phyloP scores from a whole-genome alignment of 2,329 filamentous ascomycete genomes.

The Cadophora luteo-olivacea region DNA sequence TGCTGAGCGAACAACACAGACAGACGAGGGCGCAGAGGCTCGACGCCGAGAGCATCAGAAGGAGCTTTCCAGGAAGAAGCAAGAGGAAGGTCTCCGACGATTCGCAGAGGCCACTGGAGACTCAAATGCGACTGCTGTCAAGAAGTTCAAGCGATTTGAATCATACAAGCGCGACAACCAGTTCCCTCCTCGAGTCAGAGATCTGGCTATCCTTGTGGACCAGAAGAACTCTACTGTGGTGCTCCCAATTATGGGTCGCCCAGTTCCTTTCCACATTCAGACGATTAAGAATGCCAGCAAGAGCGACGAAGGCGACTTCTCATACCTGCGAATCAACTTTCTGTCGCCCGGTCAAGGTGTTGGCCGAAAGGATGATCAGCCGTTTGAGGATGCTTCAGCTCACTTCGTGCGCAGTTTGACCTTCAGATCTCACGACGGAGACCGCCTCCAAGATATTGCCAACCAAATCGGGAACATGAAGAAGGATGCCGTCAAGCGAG shows the following conservation, averaged over 20 bases:
- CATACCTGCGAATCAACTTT: conserved; percentile 96
- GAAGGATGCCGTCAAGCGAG: conserved; percentile 87
- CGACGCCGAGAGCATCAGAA: conserved; percentile 91
- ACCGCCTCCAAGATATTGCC: conserved; percentile 88
- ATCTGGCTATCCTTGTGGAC: conserved; percentile 89
- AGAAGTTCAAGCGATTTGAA: conserved; percentile 99
- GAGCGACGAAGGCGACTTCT: conserved; percentile 93
- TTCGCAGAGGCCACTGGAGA: conserved; percentile 87
- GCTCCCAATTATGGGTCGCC: conserved; percentile 94
- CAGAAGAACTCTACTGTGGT: conserved; percentile 89
- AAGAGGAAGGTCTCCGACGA: conserved; percentile 82
- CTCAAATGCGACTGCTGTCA: conserved; percentile 88
- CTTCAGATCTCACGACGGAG: conserved; percentile 88
- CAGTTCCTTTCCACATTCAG: conserved; percentile 96
- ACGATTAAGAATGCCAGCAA: conserved; percentile 99
- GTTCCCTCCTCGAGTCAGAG: conserved; percentile 81
- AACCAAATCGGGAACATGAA: conserved; percentile 96
- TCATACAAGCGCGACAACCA: conserved; percentile 99
- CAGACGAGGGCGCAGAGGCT: conserved; percentile 88
- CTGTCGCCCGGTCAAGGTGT: conserved; percentile 97
- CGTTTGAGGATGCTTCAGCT: conserved; percentile 93
- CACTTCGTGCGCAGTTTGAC: conserved; percentile 97
- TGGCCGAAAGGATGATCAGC: conserved; percentile 94
- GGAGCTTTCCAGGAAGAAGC: conserved; percentile 85
- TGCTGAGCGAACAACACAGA: conserved; percentile 86